Conservation (phyloP, 192 early-diverging fungal species). For the Backusella australiensis region DNA sequence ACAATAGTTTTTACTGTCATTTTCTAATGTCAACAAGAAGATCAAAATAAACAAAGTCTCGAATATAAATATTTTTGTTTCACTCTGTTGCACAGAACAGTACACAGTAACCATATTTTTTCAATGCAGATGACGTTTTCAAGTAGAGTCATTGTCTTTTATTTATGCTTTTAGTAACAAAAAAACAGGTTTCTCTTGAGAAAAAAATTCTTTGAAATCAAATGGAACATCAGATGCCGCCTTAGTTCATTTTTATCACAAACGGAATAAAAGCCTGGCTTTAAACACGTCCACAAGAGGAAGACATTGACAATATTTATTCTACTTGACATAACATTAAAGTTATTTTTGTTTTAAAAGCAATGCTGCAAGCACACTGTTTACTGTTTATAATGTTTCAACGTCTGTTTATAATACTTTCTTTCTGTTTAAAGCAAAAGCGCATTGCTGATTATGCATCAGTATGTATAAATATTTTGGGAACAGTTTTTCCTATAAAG, state of each 20-base stretch:
- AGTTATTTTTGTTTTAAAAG: not conserved
- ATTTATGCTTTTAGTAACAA: not conserved
- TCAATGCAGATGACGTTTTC: not conserved
- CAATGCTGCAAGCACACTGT: not conserved
- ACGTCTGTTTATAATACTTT: not conserved
- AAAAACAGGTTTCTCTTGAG: constrained; percentile 2
- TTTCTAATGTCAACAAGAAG: not conserved
- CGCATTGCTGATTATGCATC: not conserved
- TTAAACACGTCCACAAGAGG: not conserved
- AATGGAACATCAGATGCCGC: not conserved
- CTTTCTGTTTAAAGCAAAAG: not conserved
- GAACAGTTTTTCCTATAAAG: not conserved
- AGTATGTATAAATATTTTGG: not conserved
- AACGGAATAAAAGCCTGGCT: not conserved
- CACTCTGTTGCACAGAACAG: not conserved
- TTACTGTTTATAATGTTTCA: not conserved
- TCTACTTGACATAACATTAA: constrained; percentile 6
- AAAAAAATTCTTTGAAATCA: not conserved
- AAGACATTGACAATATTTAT: not conserved
- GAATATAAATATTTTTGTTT: not conserved
- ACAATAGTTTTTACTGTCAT: not conserved
- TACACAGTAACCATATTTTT: not conserved
- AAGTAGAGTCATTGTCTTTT: not conserved
- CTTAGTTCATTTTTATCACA: not conserved
- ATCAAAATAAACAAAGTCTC: not conserved